phyloP scores from a whole-genome alignment of 208 protist genomes.

The Crithidia acanthocephali region DNA sequence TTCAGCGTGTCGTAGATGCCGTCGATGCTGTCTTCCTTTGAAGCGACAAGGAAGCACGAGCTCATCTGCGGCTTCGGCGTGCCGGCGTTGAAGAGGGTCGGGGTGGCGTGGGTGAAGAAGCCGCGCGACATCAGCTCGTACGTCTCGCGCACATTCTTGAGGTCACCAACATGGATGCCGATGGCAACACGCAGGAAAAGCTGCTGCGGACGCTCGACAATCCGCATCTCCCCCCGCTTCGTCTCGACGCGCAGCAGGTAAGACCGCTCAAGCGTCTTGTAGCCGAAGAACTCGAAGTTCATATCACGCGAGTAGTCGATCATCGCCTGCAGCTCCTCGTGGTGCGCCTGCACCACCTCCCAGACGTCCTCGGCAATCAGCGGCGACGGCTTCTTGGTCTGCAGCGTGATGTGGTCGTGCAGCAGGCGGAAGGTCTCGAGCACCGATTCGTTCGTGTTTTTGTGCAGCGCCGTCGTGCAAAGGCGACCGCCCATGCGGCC shows the following conservation, averaged over 20 bases:
- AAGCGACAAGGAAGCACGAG: conserved; percentile 98
- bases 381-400: conserved; percentile 76
- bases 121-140: conserved; percentile 96
- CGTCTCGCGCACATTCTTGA: conserved; percentile 95
- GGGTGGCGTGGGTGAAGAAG: conserved; percentile 98
- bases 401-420: conserved; percentile 89
- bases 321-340: conserved; percentile 86
- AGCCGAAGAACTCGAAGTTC: conserved; percentile 99
- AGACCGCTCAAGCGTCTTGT: conserved; percentile 98
- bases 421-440: conserved; percentile 91
- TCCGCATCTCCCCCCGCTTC: conserved; percentile 54
- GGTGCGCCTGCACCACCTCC: conserved; percentile 83
- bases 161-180: conserved; percentile 96
- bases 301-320: conserved; percentile 97
- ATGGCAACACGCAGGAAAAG: conserved; percentile 99
- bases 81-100: conserved; percentile 99
- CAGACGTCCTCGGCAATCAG: conserved; percentile 96
- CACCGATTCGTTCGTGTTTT: conserved; percentile 92
- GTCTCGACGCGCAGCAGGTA: conserved; percentile 97
- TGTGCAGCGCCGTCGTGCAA: conserved; percentile 97
- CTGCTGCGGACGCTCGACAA: conserved; percentile 99
- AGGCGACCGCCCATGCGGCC: conserved; percentile 97
- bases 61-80: conserved; percentile 97
- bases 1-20: conserved; percentile 99
- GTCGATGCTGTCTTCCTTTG: conserved; percentile 99